A percentile compares a stretch with the other conserved stretches of the same genome.
Evolutionary conservation across 140 eudicot species (phyloP).

Genomic region (Anethum foeniculum): DNA sequence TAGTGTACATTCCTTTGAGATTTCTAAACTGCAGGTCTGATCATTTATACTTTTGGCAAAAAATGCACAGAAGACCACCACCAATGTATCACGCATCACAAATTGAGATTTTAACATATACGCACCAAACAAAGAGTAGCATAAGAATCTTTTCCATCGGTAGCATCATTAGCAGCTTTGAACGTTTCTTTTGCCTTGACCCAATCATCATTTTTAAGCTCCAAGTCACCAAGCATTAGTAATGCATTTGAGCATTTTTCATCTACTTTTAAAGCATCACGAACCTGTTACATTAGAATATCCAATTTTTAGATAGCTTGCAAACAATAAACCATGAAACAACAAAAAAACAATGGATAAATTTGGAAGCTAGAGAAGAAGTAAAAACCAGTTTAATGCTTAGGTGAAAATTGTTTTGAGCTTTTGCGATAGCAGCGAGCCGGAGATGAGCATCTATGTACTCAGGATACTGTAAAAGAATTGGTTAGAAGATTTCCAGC

Average conservation of each 20-base stretch:
- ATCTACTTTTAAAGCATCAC: constrained; percentile 78
- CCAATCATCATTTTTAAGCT: constrained; percentile 98
- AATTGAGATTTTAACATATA: not conserved
- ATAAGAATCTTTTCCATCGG: constrained; percentile 82
- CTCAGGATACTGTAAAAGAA: constrained; percentile 70
- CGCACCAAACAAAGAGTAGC: constrained; percentile 88
- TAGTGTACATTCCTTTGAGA: not conserved
- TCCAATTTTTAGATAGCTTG: constrained; percentile 11
- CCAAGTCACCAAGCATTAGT: constrained; percentile 89
- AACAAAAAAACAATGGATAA: not conserved
- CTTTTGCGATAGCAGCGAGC: constrained; percentile 95
- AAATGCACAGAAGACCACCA: not conserved
- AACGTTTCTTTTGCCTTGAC: constrained; percentile 96
- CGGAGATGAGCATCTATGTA: constrained; percentile 90
- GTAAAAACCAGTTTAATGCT: constrained; percentile 82
- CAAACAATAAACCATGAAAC: constrained; percentile 3
- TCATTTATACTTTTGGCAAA: not conserved
- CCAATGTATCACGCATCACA: not conserved
- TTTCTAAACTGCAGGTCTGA: not conserved
- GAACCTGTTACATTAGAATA: constrained; percentile 42
- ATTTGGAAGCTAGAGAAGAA: constrained; percentile 10
- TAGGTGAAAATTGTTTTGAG: constrained; percentile 67
- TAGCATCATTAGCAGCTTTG: constrained; percentile 82
- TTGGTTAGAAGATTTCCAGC: constrained; percentile 11
- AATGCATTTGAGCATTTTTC: constrained; percentile 85